Evolutionary conservation across 139 green algal genomes (phyloP), one percentile per base, ranked within the genome.

Genomic region (Tetradesmus lagerheimii): DNA sequence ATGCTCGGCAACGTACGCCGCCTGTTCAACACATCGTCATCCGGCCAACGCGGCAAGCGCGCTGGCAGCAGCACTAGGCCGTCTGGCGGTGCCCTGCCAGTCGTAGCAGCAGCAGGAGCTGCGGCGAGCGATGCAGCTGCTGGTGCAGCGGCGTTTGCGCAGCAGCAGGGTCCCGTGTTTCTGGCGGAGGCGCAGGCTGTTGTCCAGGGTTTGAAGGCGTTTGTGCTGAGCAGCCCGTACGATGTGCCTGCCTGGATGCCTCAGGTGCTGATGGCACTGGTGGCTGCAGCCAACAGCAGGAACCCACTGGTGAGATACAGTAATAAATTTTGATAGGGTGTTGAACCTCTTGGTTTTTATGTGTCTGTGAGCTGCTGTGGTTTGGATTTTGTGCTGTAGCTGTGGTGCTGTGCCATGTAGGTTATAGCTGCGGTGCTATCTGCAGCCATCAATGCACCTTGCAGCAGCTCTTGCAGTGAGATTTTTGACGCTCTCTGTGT

Each of bases 181-280:
- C 85, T 90, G 66, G 81, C 83, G 47, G 53, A 87, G 77, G 92
- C 76, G 38, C 86, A 89, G 50, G 87, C 87, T 45, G 80, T 50
- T 25, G 92, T 97, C 81, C 94, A 98, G 83, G 97, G 94, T 0
- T 93, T 99, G 38, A 93, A 91, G 74, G 96, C 97, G 3, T 96
- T 98, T 81, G 95, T 99, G 41, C 89, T 98, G 78, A 96, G 94
- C 3, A 89, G 77, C 4, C 97, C 97, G 11, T 99, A 99, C 88
- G 96, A 99, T 91, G 94, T 97, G 43, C 97, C 96, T 6, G 20
- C 31, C 47, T 99, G 96, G 96, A 91, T 98, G 93, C 94, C 97
- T n/a, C 86, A 94, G 15, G 95, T 97, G 78, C 91, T 98, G 38
- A 92, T 97, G 94, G 93, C 92, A 39, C 93, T 98, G 50, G 93